Evolutionary conservation across 352 stramenopile species (phyloP), one percentile per base, ranked within the genome.

Genomic region (Phytophthora ramorum): DNA sequence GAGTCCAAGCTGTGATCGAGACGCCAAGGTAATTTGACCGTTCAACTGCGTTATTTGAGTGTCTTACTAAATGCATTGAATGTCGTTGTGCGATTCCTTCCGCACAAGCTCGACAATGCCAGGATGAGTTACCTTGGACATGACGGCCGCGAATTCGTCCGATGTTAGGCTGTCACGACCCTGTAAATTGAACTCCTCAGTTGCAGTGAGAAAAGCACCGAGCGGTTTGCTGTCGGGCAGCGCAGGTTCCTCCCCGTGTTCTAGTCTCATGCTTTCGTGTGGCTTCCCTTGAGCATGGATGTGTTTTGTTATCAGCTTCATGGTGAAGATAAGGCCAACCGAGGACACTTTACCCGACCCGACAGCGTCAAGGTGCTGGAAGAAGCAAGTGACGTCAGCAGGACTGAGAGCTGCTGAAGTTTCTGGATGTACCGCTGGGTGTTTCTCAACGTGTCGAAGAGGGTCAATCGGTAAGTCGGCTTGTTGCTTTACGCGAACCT

Each of bases 291-390:
- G 38, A 10, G 54, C 30, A 32, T 35, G 37, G 16, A 92, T 58
- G 47, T 92, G 81, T 22, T 69, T 58, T 14, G 81, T 88, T 24
- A 90, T 64, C 8, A 59, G 30, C 2, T 79, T 78, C 54, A 92
- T 67, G 0, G 65, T 77, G 7, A 58, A 58, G n/a, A 62, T 22
- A 34, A 89, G 57, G 0, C 71, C 63, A 16, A 67, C 28, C 9
- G 70, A 75, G n/a, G 71, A 78, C 19, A 92, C 67, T 66, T 84
- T 86, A 19, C 79, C 81, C 4, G 77, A 89, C 0, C 71, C 73
- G 24, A 82, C 70, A 13, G 50, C 61, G 52, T 90, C 81, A 40
- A 90, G 64, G 16, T 78, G 66, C 40, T 83, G 77, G 51, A 90
- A 90, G 37, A 90, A 77, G 8, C 60, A 49, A 3, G 44, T 49